A percentile compares a stretch with the other conserved stretches of the same genome.
Conservation (phyloP, 169 alveolate species). For the Eimeria falciformis region DNA sequence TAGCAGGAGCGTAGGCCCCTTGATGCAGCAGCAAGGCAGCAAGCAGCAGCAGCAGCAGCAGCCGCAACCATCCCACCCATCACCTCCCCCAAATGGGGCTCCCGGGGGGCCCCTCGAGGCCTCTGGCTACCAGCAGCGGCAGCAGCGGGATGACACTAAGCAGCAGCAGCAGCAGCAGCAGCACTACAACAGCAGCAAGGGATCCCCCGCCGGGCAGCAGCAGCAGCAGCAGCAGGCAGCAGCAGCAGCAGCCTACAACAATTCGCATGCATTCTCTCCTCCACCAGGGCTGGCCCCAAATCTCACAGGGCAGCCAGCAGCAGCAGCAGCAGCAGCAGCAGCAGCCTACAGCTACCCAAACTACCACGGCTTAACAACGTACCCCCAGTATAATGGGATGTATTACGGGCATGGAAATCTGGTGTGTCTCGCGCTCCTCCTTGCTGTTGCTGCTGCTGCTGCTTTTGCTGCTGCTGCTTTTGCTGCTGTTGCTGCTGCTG, state of each 20-base stretch:
- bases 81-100: conserved; percentile 4
- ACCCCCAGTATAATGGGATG: conserved; percentile 44
- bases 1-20: conserved; percentile 50
- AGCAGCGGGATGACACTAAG: conserved; percentile 54
- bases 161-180: conserved; percentile 55
- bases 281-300: conserved; percentile 67
- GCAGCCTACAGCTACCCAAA: conserved; percentile 51
- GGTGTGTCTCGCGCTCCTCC: not conserved
- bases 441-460: conserved; percentile 3
- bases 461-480: not conserved
- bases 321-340: conserved; percentile 62
- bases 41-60: conserved; percentile 49
- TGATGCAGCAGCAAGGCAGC: conserved; percentile 68
- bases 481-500: not conserved
- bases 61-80: conserved; percentile 27
- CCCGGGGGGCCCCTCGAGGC: conserved; percentile 49
- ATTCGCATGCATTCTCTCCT: conserved; percentile 53
- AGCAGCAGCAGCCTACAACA: conserved; percentile 55
- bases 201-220: conserved; percentile 28
- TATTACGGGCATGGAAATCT: conserved; percentile 46
- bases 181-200: conserved; percentile 47
- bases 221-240: conserved; percentile 22
- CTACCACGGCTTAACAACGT: conserved; percentile 51
- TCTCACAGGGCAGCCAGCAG: conserved; percentile 69
- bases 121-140: conserved; percentile 55